A percentile compares a stretch with the other conserved stretches of the same genome.
Conservation (phyloP, 371 early-diverging fungal genomes). For the Saksenaea oblongispora region DNA sequence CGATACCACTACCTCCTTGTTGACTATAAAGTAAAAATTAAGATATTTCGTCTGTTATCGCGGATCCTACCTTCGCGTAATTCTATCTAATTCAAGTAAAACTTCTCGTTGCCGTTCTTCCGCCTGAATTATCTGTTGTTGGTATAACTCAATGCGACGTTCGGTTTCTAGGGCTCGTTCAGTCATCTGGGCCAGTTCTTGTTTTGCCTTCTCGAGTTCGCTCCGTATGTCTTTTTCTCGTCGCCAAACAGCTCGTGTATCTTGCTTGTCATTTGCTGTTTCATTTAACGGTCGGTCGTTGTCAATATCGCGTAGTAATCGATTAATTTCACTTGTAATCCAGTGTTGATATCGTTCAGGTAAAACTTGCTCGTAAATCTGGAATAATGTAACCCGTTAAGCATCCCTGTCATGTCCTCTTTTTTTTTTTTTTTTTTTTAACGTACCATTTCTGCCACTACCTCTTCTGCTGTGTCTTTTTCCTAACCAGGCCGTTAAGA, state of each 20-base stretch:
- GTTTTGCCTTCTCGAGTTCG: slow-evolving; percentile 34
- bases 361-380: slow-evolving; percentile 82
- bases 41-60: background rate
- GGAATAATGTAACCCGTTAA: slow-evolving; percentile 1
- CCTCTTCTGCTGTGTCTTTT: slow-evolving; percentile 88
- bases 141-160: slow-evolving; percentile 29
- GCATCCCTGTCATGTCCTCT: background rate
- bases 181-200: slow-evolving; percentile 28
- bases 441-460: slow-evolving; percentile 85
- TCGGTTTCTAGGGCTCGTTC: slow-evolving; percentile 38
- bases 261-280: slow-evolving; percentile 31
- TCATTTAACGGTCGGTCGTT: slow-evolving; percentile 30
- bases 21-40: background rate
- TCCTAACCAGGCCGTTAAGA: slow-evolving; percentile 28
- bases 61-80: slow-evolving; percentile 7
- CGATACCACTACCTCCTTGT: background rate
- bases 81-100: slow-evolving; percentile 21
- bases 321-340: slow-evolving; percentile 84
- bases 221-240: slow-evolving; percentile 39
- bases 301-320: slow-evolving; percentile 76
- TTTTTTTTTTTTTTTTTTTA: background rate
- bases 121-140: slow-evolving; percentile 23
- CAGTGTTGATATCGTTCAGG: slow-evolving; percentile 73
- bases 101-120: slow-evolving; percentile 40
- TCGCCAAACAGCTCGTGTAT: slow-evolving; percentile 38